These are phyloP conservation scores for Schizopora paradoxa DNA, from an alignment of 1,284 basidiomycete species.

Conservation along the genomic window DNA sequence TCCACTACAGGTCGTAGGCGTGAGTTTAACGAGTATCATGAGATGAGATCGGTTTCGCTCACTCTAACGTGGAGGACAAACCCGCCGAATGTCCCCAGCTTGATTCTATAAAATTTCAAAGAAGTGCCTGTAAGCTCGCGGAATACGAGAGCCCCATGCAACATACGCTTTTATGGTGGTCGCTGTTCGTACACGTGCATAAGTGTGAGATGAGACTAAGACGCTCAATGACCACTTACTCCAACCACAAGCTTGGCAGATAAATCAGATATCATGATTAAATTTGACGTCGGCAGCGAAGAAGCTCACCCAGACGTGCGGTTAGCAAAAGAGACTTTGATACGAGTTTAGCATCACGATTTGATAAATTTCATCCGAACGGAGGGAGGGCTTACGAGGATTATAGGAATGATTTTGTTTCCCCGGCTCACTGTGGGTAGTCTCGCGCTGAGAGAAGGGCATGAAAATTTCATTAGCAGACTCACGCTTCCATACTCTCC, in stretches of 20 bases:
- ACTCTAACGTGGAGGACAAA: conserved; percentile 13
- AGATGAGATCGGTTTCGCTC: background rate
- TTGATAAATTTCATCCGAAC: no score
- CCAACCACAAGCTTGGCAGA: conserved; percentile 11
- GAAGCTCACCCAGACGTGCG: conserved; percentile 7
- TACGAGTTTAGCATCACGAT: background rate
- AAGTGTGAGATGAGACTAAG: background rate
- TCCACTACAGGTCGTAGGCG: conserved; percentile 9
- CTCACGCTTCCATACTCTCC: conserved; percentile 16
- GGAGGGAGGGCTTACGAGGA: conserved; percentile 5
- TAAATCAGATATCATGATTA: background rate
- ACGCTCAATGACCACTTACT: conserved; percentile 3
- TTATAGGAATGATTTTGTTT: conserved; percentile 5
- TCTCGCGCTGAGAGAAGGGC: background rate
- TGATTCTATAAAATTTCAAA: conserved; percentile 11
- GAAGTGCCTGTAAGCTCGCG: background rate
- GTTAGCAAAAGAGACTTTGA: conserved; percentile 6
- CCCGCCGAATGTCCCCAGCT: conserved; percentile 13
- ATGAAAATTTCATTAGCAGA: background rate
- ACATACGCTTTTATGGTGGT: conserved; percentile 14
- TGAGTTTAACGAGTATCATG: background rate
- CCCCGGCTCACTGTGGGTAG: conserved; percentile 9
- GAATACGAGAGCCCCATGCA: background rate
- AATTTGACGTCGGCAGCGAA: background rate
- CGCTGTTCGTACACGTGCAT: background rate